phyloP scores from a whole-genome alignment of 805 yeast genomes.

The Hanseniaspora meyeri region DNA sequence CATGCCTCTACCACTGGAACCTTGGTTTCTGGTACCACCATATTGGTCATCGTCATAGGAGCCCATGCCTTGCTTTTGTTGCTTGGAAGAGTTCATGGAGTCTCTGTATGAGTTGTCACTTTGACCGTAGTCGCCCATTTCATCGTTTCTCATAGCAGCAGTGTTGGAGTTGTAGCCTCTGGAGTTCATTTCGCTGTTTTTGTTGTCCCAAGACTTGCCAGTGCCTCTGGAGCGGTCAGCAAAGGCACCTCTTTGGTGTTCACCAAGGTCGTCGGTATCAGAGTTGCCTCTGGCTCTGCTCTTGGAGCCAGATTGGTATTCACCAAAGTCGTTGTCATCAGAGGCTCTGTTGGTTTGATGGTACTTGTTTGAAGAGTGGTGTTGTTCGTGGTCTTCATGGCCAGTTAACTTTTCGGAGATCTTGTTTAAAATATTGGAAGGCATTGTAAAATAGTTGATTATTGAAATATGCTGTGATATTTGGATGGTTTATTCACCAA shows the following conservation, averaged over 20 bases:
- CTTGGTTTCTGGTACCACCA: neutral
- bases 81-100: neutral
- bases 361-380: neutral
- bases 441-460: conserved; percentile 17
- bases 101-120: neutral
- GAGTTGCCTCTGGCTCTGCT: conserved; percentile 15
- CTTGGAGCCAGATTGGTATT: conserved; percentile 4
- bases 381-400: conserved; percentile 16
- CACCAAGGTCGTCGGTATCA: conserved; percentile 15
- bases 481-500: neutral
- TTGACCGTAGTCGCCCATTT: neutral
- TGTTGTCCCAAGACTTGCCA: neutral
- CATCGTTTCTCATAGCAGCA: neutral
- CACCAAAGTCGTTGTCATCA: conserved; percentile 5
- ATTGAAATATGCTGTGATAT: neutral
- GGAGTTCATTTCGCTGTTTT: neutral
- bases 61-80: neutral
- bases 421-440: conserved; percentile 25
- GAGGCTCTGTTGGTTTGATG: conserved; percentile 10
- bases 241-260: conserved; percentile 11
- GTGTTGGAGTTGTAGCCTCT: neutral
- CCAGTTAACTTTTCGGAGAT: conserved; percentile 25
- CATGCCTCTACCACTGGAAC: neutral
- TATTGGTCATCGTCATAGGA: neutral
- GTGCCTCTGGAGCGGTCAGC: neutral